Percentiles rank a stretch among this genome's conserved stretches.
Evolutionary conservation across 768 basidiomycete genomes (phyloP).

Genomic region (Xerocomellus intermedius): DNA sequence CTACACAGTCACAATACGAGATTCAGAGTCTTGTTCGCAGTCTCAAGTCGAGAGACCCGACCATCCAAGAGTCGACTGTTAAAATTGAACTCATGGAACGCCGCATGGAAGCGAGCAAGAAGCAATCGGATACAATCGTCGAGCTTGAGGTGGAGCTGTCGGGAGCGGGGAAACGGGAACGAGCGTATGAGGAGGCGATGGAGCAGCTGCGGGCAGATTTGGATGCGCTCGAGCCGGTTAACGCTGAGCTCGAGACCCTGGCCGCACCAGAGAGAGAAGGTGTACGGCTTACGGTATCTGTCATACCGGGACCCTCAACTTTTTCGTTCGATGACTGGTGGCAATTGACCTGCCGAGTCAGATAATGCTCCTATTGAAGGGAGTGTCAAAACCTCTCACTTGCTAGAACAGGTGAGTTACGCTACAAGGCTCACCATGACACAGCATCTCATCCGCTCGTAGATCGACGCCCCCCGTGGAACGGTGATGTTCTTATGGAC

Average conservation of each 20-base stretch:
- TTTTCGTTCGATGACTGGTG: constrained; percentile 36
- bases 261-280: constrained; percentile 71
- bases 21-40: constrained; percentile 83
- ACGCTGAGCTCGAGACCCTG: constrained; percentile 72
- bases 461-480: constrained; percentile 90
- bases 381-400: constrained; percentile 82
- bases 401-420: constrained; percentile 75
- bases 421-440: neutral
- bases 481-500: constrained; percentile 90
- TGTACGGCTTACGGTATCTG: constrained; percentile 33
- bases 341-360: constrained; percentile 50
- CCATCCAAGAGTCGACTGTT: constrained; percentile 81
- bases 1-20: constrained; percentile 83
- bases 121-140: constrained; percentile 78
- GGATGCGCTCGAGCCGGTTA: constrained; percentile 85
- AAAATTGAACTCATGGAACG: constrained; percentile 97
- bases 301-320: neutral
- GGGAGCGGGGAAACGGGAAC: constrained; percentile 84
- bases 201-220: constrained; percentile 89
- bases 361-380: constrained; percentile 72
- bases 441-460: constrained; percentile 11
- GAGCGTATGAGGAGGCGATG: constrained; percentile 89
- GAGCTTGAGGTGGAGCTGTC: constrained; percentile 79
- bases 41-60: constrained; percentile 86
- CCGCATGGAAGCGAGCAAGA: constrained; percentile 86